Evolutionary conservation across 352 stramenopile genomes (phyloP).

Genomic region (Pythium brassicae): DNA sequence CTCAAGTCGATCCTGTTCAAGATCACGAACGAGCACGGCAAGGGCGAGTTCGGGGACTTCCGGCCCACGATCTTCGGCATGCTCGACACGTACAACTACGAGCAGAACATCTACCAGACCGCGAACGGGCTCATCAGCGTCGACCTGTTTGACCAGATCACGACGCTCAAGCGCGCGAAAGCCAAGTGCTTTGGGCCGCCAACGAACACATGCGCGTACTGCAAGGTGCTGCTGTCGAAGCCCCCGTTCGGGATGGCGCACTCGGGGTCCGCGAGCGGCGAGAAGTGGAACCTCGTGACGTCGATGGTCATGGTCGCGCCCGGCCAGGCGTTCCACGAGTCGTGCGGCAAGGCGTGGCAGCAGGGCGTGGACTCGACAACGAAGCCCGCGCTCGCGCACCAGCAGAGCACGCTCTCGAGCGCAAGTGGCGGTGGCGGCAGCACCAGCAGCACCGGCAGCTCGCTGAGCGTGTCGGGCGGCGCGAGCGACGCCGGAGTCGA

Average conservation of each 20-base stretch:
- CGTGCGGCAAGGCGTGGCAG: constrained; percentile 82
- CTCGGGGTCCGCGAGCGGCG: constrained; percentile 48
- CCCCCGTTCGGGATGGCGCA: constrained; percentile 83
- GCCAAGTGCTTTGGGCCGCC: constrained; percentile 68
- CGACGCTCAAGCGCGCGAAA: constrained; percentile 68
- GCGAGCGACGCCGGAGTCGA: constrained; percentile 14
- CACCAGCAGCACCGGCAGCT: too few species aligned
- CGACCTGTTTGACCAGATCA: constrained; percentile 84
- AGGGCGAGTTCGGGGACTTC: constrained; percentile 92
- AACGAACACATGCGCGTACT: constrained; percentile 76
- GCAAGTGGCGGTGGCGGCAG: constrained; percentile 6
- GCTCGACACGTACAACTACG: constrained; percentile 91
- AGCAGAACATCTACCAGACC: constrained; percentile 88
- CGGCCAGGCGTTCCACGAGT: constrained; percentile 82
- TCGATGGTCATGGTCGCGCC: constrained; percentile 81
- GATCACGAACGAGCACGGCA: constrained; percentile 92
- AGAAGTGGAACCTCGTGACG: constrained; percentile 84
- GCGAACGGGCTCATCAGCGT: constrained; percentile 79
- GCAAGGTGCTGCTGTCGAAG: constrained; percentile 75
- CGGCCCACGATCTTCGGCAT: constrained; percentile 93
- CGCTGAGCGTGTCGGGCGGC: constrained; percentile 17
- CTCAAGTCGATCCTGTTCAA: constrained; percentile 93
- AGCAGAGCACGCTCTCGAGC: constrained; percentile 31
- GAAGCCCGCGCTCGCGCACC: constrained; percentile 26
- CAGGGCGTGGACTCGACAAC: constrained; percentile 52